phyloP scores from a whole-genome alignment of 257 asterid genomes.

The Nicotiana otophora region DNA sequence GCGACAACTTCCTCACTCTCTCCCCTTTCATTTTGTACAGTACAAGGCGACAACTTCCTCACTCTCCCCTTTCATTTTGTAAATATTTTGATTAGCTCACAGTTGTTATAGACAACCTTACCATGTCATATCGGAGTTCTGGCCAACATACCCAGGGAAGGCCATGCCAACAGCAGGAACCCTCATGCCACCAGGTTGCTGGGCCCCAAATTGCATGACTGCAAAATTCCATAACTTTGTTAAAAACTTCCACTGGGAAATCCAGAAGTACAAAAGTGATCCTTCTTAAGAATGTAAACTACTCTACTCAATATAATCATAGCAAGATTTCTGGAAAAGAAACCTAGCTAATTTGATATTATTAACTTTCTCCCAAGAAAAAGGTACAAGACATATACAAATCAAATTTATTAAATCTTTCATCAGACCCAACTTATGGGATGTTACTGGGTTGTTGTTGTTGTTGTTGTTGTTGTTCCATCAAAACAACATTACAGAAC shows the following conservation, averaged over 20 bases:
- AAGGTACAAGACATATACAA: background rate
- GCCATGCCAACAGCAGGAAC: constrained; percentile 99
- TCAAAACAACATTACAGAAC: too few relatives aligned
- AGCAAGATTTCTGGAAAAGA: too few relatives aligned
- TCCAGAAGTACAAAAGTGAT: background rate
- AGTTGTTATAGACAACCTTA: constrained; percentile 19
- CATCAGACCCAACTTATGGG: background rate
- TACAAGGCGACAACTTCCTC: background rate
- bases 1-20: background rate
- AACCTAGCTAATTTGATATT: too few relatives aligned
- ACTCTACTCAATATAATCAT: background rate
- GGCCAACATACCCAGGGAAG: constrained; percentile 87
- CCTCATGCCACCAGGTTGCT: constrained; percentile 87
- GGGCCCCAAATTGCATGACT: constrained; percentile 93
- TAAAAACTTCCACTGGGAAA: background rate
- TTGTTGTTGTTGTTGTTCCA: too few relatives aligned
- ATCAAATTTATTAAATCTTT: background rate
- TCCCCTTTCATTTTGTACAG: background rate
- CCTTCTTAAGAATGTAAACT: background rate
- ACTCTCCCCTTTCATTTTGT: background rate
- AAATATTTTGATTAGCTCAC: background rate
- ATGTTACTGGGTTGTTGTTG: too few relatives aligned
- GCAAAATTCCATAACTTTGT: constrained; percentile 13
- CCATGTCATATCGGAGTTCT: constrained; percentile 97
- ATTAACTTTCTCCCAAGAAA: too few relatives aligned